These are phyloP conservation scores for Paracoccidioides brasiliensis DNA, from an alignment of 2,329 filamentous ascomycete species.

Conservation along the genomic window DNA sequence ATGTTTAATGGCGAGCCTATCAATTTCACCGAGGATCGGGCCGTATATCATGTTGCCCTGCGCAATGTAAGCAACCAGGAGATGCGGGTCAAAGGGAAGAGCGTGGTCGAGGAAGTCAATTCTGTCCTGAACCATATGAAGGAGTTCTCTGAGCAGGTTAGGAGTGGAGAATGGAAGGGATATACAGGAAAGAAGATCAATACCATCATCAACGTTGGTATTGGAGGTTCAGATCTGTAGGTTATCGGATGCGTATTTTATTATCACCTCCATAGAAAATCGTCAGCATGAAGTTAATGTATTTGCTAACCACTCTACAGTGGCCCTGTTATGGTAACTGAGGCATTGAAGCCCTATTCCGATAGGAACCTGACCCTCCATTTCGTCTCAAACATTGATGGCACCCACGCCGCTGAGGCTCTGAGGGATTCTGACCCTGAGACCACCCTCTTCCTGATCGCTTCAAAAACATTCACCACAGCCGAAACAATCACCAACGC, in stretches of 20 bases:
- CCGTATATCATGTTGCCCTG: constrained; percentile 89
- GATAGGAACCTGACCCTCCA: constrained; percentile 76
- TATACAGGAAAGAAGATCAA: constrained; percentile 95
- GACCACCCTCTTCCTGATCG: constrained; percentile 96
- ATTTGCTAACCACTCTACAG: constrained; percentile 32
- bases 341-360: constrained; percentile 91
- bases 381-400: constrained; percentile 99
- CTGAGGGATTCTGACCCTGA: constrained; percentile 81
- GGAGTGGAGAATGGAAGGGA: constrained; percentile 92
- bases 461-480: constrained; percentile 98
- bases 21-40: constrained; percentile 96
- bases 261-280: background rate
- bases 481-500: constrained; percentile 96
- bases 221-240: constrained; percentile 95
- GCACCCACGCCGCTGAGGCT: constrained; percentile 92
- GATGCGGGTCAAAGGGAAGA: constrained; percentile 75
- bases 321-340: constrained; percentile 96
- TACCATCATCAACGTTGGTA: constrained; percentile 93
- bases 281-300: background rate
- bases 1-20: constrained; percentile 98
- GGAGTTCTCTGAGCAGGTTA: constrained; percentile 89
- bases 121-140: constrained; percentile 93
- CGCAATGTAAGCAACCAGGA: constrained; percentile 76
- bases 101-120: constrained; percentile 89
- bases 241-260: constrained; percentile 24